Base-by-base conservation (phyloP, 352 stramenopile species). In the Pythium aquatile region DNA sequence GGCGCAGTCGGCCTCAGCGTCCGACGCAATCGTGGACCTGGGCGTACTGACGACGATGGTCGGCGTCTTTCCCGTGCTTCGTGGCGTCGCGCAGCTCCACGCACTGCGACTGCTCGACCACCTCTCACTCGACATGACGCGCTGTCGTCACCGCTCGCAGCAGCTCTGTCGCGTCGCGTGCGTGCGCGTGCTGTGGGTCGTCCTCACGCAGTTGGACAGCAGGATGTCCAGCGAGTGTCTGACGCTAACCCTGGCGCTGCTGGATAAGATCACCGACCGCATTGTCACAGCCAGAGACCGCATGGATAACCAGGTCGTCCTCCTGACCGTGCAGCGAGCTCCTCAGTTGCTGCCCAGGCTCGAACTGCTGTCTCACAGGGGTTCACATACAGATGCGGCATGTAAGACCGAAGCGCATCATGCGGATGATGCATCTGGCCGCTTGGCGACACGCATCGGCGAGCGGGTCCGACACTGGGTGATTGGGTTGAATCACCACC, bases 21-120 rank as follows among this genome's bases (percentile, higher is more conserved):
- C 29, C 10, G 51, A 52, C 13, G 42, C 30, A 17, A 58, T 72
- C 4, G 30, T 63, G 7, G 14, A 42, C 20, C n/a, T 28, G 0
- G 60, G 64, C n/a, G 10, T 75, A 13, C 44, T 72, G 9, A 65
- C 63, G 20, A 72, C 63, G 10, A 29, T 75, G 32, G 20, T 66
- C 16, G 33, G 63, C 55, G 37, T 68, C 5, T 48, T 72, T 8
- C 60, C 63, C 3, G n/a, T 69, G 42, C 49, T 71, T 32, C 13
- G 26, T 24, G 35, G 29, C 47, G 33, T 68, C 46, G 44, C 51
- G 13, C 47, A 55, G 32, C 32, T 20, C 3, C 11, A 10, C 1
- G 59, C 42, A 9, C 64, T 75, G 24, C 58, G 69, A 44, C 60
- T 75, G 49, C 53, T 75, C 46, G 61, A 66, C 61, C 16, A 32